Conservation (phyloP, 2,329 filamentous ascomycete genomes). For the Cercospora zeae-maydis region DNA sequence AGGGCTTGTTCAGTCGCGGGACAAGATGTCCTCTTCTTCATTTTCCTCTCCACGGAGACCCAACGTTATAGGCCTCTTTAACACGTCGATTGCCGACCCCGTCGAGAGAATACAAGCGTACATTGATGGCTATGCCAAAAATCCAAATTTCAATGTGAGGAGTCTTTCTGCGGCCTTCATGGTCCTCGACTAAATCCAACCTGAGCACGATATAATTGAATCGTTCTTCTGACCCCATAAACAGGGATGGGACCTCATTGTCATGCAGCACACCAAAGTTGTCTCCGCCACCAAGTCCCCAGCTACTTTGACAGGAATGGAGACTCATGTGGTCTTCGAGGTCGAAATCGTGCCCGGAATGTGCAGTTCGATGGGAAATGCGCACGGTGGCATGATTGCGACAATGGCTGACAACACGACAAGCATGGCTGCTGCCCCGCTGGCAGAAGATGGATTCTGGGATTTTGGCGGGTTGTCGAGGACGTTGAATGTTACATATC, state of each 20-base stretch:
- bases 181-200: too few relatives aligned
- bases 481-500: conserved; percentile 44
- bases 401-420: conserved; percentile 54
- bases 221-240: neutral
- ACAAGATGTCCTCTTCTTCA: neutral
- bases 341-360: conserved; percentile 11
- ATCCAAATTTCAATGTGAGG: conserved; percentile 1
- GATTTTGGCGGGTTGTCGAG: conserved; percentile 39
- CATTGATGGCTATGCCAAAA: conserved; percentile 10
- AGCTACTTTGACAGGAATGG: conserved; percentile 1
- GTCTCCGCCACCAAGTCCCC: conserved; percentile 10
- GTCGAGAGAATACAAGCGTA: conserved; percentile 13
- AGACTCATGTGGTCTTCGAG: conserved; percentile 14
- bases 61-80: conserved; percentile 6
- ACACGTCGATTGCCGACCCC: conserved; percentile 14
- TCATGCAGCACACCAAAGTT: conserved; percentile 14
- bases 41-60: neutral
- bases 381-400: conserved; percentile 45
- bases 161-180: neutral
- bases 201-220: too few relatives aligned
- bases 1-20: neutral
- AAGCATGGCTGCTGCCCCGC: conserved; percentile 32
- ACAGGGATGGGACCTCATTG: conserved; percentile 11
- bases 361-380: conserved; percentile 21
- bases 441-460: conserved; percentile 33